Evolutionary conservation across 345 rosid genomes (phyloP).

Genomic region (Cardamine chenopodiifolia): DNA sequence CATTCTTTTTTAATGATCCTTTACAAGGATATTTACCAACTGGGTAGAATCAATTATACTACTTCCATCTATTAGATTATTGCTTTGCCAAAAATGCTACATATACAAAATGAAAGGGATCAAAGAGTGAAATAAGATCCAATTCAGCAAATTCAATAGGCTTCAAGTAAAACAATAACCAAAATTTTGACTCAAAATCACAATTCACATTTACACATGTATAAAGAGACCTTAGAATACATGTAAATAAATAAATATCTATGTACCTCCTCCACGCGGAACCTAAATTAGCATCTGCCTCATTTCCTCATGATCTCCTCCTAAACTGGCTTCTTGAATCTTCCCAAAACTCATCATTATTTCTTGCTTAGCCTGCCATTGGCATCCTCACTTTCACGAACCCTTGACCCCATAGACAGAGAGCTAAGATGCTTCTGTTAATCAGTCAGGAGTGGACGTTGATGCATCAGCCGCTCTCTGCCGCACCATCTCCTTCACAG

Average conservation of each 20-base stretch:
- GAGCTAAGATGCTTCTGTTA: not conserved
- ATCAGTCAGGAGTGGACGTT: slow-evolving; percentile 72
- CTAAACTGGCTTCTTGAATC: slow-evolving; percentile 27
- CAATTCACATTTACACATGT: slow-evolving; percentile 29
- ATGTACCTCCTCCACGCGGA: slow-evolving; percentile 28
- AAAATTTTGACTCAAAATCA: slow-evolving; percentile 26
- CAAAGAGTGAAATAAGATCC: slow-evolving; percentile 11
- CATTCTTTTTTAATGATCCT: not conserved
- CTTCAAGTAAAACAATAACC: slow-evolving; percentile 21
- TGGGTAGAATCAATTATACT: not conserved
- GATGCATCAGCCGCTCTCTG: slow-evolving; percentile 94
- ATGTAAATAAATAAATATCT: slow-evolving; percentile 16
- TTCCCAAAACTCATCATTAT: slow-evolving; percentile 11
- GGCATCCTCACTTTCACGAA: slow-evolving; percentile 2
- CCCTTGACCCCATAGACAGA: slow-evolving; percentile 21
- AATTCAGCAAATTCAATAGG: slow-evolving; percentile 21
- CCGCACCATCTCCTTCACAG: slow-evolving; percentile 99
- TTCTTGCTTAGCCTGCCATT: slow-evolving; percentile 9
- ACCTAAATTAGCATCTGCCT: slow-evolving; percentile 30
- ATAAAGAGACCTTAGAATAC: slow-evolving; percentile 23
- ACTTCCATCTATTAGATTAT: slow-evolving; percentile 21
- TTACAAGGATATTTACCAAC: not conserved
- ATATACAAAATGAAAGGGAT: slow-evolving; percentile 29
- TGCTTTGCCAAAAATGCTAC: slow-evolving; percentile 24
- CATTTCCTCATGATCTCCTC: slow-evolving; percentile 20